Evolutionary conservation across 2,329 filamentous ascomycete genomes (phyloP).

Genomic region (Sporothrix brasiliensis): DNA sequence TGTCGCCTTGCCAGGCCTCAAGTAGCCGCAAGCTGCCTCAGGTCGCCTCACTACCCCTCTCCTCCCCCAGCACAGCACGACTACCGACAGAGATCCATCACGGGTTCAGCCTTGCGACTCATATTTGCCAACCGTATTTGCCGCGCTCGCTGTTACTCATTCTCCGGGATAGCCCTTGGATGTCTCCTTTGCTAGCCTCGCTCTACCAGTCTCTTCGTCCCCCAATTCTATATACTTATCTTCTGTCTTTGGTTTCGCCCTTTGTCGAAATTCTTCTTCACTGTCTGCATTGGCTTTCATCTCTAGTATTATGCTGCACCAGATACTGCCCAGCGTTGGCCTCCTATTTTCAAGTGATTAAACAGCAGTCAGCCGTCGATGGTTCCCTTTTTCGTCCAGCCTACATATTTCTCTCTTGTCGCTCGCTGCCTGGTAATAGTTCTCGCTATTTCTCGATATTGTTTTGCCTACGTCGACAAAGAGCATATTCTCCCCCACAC

Average conservation of each 20-base stretch:
- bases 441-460: background rate
- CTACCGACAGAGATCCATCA: background rate
- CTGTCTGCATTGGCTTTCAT: background rate
- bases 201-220: background rate
- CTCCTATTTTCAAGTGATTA: background rate
- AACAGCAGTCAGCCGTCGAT: background rate
- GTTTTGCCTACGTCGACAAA: background rate
- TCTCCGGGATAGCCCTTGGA: background rate
- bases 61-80: background rate
- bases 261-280: background rate
- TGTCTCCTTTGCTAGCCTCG: background rate
- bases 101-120: constrained; percentile 24
- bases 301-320: background rate
- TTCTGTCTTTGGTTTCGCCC: background rate
- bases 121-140: background rate
- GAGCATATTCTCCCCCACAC: background rate
- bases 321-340: no score
- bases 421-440: background rate
- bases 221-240: background rate
- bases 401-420: background rate
- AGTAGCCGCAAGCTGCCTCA: background rate
- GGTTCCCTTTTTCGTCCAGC: background rate
- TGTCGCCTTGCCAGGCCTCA: constrained; percentile 18
- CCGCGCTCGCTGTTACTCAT: background rate
- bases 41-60: constrained; percentile 22